phyloP scores from a whole-genome alignment of 1,139 yeast species.

The Debaryomyces fabryi region DNA sequence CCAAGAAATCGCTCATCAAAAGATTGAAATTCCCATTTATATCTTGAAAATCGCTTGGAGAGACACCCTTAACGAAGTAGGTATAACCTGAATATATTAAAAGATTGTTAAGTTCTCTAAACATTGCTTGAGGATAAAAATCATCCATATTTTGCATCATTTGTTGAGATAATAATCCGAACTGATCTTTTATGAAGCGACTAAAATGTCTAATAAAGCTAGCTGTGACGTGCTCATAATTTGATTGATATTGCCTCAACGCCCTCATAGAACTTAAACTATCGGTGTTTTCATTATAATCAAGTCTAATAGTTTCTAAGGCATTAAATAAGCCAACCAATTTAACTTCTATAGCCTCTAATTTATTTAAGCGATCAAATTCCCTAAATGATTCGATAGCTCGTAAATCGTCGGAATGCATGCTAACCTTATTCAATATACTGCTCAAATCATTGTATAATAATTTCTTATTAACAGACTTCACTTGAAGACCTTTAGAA shows the following conservation, averaged over 20 bases:
- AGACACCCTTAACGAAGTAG: constrained; percentile 64
- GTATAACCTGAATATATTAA: constrained; percentile 64
- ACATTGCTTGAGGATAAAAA: constrained; percentile 27
- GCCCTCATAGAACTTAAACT: constrained; percentile 74
- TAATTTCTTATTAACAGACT: constrained; percentile 76
- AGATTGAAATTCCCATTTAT: constrained; percentile 33
- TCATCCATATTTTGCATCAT: constrained; percentile 26
- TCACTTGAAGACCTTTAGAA: constrained; percentile 82
- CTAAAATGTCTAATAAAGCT: constrained; percentile 56
- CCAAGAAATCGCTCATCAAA: constrained; percentile 32
- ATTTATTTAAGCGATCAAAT: constrained; percentile 47
- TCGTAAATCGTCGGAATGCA: constrained; percentile 58
- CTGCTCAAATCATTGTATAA: constrained; percentile 70
- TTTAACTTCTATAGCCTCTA: constrained; percentile 57
- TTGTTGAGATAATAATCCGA: constrained; percentile 39
- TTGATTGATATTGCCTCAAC: constrained; percentile 63
- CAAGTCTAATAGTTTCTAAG: constrained; percentile 58
- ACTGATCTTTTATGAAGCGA: constrained; percentile 45
- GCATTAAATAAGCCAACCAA: constrained; percentile 68
- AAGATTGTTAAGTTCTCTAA: constrained; percentile 43
- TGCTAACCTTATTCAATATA: constrained; percentile 68
- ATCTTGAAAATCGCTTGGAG: constrained; percentile 34
- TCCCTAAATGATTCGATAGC: constrained; percentile 52
- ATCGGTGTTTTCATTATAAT: constrained; percentile 32
- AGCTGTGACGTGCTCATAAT: constrained; percentile 60